phyloP scores from a whole-genome alignment of 768 basidiomycete species.

The Holtermanniella nyarrowii region DNA sequence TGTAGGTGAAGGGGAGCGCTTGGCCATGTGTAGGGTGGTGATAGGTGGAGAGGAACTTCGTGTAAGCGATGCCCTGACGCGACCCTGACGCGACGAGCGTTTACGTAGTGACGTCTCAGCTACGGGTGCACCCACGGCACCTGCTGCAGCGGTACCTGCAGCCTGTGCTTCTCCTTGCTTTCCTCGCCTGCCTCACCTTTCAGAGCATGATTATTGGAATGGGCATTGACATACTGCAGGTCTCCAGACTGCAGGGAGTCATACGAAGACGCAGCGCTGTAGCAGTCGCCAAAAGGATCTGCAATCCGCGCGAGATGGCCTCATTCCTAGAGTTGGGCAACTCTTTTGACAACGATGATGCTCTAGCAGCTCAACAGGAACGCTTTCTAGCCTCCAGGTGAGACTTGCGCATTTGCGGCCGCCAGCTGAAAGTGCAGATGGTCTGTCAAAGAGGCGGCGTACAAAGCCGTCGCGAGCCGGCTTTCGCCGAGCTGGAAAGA shows the following conservation, averaged over 20 bases:
- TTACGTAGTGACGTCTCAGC: neutral
- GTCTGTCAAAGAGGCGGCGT: slow-evolving; percentile 34
- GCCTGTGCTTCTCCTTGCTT: too few relatives aligned
- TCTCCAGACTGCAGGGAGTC: slow-evolving; percentile 16
- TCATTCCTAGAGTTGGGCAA: neutral
- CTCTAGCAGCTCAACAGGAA: slow-evolving; percentile 1
- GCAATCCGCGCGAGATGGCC: slow-evolving; percentile 16
- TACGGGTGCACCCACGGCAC: too few relatives aligned
- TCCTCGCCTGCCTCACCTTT: too few relatives aligned
- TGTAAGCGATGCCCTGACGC: neutral
- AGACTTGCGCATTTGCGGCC: neutral
- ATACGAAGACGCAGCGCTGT: slow-evolving; percentile 11
- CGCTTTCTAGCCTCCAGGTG: slow-evolving; percentile 10
- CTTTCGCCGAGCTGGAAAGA: neutral
- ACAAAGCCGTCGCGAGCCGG: slow-evolving; percentile 18
- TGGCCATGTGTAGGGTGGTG: neutral
- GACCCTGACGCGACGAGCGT: too few relatives aligned
- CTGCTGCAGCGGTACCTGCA: too few relatives aligned
- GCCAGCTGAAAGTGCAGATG: slow-evolving; percentile 13
- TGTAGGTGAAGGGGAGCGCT: neutral
- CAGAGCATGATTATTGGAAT: slow-evolving; percentile 20
- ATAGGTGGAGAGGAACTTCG: too few relatives aligned
- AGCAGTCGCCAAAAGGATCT: slow-evolving; percentile 24
- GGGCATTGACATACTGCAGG: slow-evolving; percentile 32
- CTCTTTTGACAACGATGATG: neutral